These are phyloP conservation scores for Candida succiphila DNA, from an alignment of 805 yeast genomes.

Conservation along the genomic window DNA sequence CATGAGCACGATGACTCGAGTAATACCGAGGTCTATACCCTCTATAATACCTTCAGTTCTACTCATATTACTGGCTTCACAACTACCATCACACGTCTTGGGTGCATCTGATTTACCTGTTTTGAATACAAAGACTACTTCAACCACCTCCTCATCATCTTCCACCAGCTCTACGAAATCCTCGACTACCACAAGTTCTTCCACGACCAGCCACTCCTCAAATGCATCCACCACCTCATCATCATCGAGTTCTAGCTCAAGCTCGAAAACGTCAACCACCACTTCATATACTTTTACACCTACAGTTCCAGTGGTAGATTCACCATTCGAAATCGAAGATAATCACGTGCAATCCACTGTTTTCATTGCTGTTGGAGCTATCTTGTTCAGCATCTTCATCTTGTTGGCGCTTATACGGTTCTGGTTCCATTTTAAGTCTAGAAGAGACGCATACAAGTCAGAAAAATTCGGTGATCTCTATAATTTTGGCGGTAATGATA, in stretches of 20 bases:
- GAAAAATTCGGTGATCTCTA: slow-evolving; percentile 9
- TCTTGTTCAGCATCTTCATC: slow-evolving; percentile 16
- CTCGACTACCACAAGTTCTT: background rate
- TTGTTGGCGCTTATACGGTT: slow-evolving; percentile 14
- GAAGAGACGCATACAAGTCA: slow-evolving; percentile 9
- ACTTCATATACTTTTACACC: slow-evolving; percentile 10
- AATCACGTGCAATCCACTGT: slow-evolving; percentile 26
- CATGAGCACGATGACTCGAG: no score
- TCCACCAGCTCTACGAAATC: background rate
- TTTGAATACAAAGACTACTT: background rate
- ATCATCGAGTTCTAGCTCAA: background rate
- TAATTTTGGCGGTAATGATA: slow-evolving; percentile 6
- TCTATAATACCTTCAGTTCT: no score
- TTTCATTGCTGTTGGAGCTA: slow-evolving; percentile 31
- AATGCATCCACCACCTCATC: slow-evolving; percentile 1
- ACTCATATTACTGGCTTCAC: background rate
- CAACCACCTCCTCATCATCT: slow-evolving; percentile 1
- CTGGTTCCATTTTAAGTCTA: slow-evolving; percentile 16
- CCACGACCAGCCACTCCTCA: background rate
- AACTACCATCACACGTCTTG: background rate
- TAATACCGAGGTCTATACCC: no score
- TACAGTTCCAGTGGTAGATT: slow-evolving; percentile 8
- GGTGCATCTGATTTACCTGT: background rate
- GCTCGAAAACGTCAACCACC: slow-evolving; percentile 3
- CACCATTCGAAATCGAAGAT: slow-evolving; percentile 23